phyloP scores from a whole-genome alignment of 202 grass and related monocot species.

The Setaria viridis region DNA sequence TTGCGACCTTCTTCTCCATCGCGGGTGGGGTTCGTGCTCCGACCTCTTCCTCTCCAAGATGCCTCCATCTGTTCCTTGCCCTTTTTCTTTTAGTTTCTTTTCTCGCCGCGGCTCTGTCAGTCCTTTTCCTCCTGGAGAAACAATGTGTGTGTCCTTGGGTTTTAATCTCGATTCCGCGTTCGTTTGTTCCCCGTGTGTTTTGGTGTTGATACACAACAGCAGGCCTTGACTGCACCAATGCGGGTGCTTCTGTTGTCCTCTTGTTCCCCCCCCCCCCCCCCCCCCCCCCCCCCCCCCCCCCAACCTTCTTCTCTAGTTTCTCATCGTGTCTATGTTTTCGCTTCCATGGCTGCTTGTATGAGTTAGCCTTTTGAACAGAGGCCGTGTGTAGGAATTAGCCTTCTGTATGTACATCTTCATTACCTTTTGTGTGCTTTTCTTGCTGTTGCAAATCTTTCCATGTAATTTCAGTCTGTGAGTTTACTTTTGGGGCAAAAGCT shows the following conservation, averaged over 20 bases:
- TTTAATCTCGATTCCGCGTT: background rate
- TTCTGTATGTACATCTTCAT: background rate
- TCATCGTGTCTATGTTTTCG: background rate
- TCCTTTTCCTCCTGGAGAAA: background rate
- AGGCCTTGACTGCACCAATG: background rate
- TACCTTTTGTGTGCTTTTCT: background rate
- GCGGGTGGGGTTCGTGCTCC: background rate
- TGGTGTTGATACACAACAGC: constrained; percentile 8
- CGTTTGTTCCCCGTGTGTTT: constrained; percentile 5
- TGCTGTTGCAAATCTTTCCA: background rate
- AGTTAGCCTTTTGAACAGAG: background rate
- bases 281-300: background rate
- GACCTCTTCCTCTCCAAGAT: background rate
- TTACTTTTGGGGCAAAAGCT: background rate
- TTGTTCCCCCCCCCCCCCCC: background rate
- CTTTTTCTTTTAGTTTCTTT: background rate
- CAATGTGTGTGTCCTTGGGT: constrained; percentile 23
- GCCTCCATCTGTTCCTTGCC: background rate
- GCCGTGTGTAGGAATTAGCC: too few species aligned
- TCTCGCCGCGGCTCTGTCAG: background rate
- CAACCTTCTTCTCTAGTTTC: background rate
- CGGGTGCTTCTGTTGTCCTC: background rate
- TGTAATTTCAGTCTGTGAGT: constrained; percentile 8
- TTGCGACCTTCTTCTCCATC: constrained; percentile 16
- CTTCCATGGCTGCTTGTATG: background rate